Conservation (phyloP, 2,329 filamentous ascomycete genomes). For the Colletotrichum limetticola region DNA sequence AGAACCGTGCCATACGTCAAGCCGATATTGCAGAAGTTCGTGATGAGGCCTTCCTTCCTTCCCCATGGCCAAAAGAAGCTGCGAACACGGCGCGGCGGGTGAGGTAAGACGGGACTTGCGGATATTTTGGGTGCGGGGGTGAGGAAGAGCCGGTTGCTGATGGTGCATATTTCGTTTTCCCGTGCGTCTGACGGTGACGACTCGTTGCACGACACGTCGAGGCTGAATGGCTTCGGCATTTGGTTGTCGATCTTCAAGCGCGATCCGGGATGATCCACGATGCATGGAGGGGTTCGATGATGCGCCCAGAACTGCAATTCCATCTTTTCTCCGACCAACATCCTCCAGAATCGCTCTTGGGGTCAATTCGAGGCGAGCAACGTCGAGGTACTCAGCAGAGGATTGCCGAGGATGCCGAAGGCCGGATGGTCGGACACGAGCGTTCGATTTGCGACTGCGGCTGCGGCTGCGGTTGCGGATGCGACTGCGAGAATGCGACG, state of each 20-base stretch:
- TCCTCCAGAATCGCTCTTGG: background rate
- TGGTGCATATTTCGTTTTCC: background rate
- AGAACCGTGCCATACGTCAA: background rate
- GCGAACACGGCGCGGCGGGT: background rate
- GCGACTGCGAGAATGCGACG: slow-evolving; percentile 25
- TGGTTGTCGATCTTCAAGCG: slow-evolving; percentile 22
- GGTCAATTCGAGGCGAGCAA: background rate
- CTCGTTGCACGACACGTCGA: background rate
- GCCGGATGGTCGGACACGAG: background rate
- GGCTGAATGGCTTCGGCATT: slow-evolving; percentile 15
- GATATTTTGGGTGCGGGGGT: background rate
- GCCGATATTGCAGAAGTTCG: background rate
- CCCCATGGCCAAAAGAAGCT: background rate
- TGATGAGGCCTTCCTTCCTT: too few relatives aligned
- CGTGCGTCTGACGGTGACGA: background rate
- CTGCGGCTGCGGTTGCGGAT: slow-evolving; percentile 7
- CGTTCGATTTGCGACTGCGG: slow-evolving; percentile 12
- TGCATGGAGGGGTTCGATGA: slow-evolving; percentile 31
- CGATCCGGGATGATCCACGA: slow-evolving; percentile 32
- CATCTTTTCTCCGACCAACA: background rate
- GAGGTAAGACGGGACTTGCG: background rate
- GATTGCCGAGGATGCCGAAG: slow-evolving; percentile 29
- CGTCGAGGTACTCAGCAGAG: background rate
- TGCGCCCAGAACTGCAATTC: background rate
- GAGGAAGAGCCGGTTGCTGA: background rate